Evolutionary conservation across 305 asterid species (phyloP).

Genomic region (Fraxinus velutina): DNA sequence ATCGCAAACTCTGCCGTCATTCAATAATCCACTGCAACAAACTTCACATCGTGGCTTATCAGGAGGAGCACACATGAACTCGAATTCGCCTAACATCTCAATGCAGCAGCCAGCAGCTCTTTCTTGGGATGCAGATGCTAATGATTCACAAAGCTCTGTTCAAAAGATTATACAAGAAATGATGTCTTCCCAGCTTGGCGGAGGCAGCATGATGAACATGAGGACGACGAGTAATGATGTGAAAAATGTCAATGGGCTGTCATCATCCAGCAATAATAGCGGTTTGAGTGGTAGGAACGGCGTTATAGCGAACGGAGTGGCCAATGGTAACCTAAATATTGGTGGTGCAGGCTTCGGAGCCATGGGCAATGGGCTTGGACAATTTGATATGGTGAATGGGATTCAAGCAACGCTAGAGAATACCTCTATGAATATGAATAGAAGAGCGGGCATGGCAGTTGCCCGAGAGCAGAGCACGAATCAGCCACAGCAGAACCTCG

Average conservation of each 20-base stretch:
- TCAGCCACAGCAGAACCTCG: slow-evolving; percentile 69
- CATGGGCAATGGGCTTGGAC: slow-evolving; percentile 55
- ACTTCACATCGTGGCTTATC: slow-evolving; percentile 37
- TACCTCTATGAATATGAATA: slow-evolving; percentile 62
- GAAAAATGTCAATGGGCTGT: slow-evolving; percentile 52
- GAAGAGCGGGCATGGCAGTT: slow-evolving; percentile 57
- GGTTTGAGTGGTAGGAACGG: slow-evolving; percentile 42
- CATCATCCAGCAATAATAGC: slow-evolving; percentile 29
- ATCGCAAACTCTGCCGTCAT: slow-evolving; percentile 50
- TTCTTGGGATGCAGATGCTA: slow-evolving; percentile 54
- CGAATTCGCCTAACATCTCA: slow-evolving; percentile 53
- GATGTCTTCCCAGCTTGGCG: slow-evolving; percentile 61
- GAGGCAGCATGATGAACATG: slow-evolving; percentile 46
- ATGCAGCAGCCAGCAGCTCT: slow-evolving; percentile 45
- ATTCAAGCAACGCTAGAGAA: slow-evolving; percentile 62
- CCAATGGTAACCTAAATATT: slow-evolving; percentile 41
- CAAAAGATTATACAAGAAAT: slow-evolving; percentile 64
- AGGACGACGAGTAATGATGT: slow-evolving; percentile 44
- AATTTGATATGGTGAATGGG: slow-evolving; percentile 70
- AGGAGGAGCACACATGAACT: slow-evolving; percentile 38
- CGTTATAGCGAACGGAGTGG: slow-evolving; percentile 51
- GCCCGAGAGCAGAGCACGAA: slow-evolving; percentile 63
- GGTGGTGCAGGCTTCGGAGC: slow-evolving; percentile 62
- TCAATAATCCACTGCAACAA: slow-evolving; percentile 46
- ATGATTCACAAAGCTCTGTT: slow-evolving; percentile 72